Base-by-base conservation (phyloP, 1,284 basidiomycete genomes). In the Apiotrichum siamense region DNA sequence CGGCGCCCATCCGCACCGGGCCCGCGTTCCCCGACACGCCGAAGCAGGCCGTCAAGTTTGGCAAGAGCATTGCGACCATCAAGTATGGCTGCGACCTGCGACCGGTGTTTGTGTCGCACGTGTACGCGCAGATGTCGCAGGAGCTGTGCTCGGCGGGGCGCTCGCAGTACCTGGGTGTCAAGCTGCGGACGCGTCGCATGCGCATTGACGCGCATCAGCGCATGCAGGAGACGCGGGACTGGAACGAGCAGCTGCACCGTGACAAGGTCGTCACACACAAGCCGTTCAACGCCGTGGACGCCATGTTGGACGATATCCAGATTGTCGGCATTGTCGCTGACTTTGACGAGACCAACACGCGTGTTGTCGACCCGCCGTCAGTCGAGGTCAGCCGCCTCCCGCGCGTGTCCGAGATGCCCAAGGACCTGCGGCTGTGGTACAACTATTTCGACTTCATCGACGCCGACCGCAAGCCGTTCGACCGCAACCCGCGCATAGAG, bases 161-260 rank as follows among this genome's bases (percentile, higher is more conserved):
- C 35, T 86, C 86, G 4, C 82, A 66, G 38, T 61, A 62, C 25
- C 79, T 97, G 37, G 93, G 93, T 3, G 54, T 83, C 66, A 97
- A 97, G 72, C 86, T 84, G 9, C 80, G 85, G 58, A 80, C 94
- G 35, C 83, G 84, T 37, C 80, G 83, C 31, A 85, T 97, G 69
- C 84, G 87, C 58, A 86, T 87, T 33, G 94, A 97, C 66, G 80
- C 96, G 75, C 94, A 97, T 69, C 92, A 97, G 73, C 81, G 92
- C 49, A 86, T 88, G 59, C 86, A 94, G 70, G 90, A 94, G 74
- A 75, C 72, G 50, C 62, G 64, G 18, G 59, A 59, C 31, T 57
- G 60, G 26, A 55, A 64, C 44, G 78, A 79, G 44, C 54, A 59
- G 26, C 59, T 71, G 17, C 39, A 61, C 1, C 48, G 60, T 12